Percentiles rank a stretch among this genome's conserved stretches.
phyloP scores from a whole-genome alignment of 2,329 filamentous ascomycete genomes.

The Whalleya microplaca region DNA sequence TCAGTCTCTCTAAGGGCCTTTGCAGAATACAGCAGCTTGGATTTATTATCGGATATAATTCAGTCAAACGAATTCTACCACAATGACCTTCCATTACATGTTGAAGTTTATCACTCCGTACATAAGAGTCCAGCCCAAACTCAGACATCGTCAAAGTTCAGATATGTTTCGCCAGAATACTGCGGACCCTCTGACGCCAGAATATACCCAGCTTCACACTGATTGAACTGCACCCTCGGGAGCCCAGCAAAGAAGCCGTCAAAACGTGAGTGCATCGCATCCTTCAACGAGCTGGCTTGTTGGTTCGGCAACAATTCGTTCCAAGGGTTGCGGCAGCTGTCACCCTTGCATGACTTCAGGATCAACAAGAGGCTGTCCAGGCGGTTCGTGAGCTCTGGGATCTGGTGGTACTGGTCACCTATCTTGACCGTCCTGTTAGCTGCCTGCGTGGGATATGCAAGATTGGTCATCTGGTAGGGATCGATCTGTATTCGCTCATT shows the following conservation, averaged over 20 bases:
- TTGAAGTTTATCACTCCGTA: too few relatives aligned
- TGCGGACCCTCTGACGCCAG: constrained; percentile 54
- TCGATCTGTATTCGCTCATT: constrained; percentile 45
- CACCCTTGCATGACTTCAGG: constrained; percentile 62
- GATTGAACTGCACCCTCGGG: constrained; percentile 53
- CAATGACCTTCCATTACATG: too few relatives aligned
- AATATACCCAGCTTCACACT: constrained; percentile 61
- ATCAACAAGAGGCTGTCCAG: constrained; percentile 63
- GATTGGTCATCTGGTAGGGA: constrained; percentile 54
- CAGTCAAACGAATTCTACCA: too few relatives aligned
- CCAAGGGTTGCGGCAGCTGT: constrained; percentile 61
- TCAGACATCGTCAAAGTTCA: too few relatives aligned
- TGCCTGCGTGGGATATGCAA: constrained; percentile 21
- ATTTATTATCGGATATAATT: too few relatives aligned
- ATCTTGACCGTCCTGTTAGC: too few relatives aligned
- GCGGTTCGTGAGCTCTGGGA: constrained; percentile 45
- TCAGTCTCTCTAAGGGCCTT: too few relatives aligned
- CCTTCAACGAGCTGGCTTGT: constrained; percentile 49
- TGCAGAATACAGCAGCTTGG: too few relatives aligned
- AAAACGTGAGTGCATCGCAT: constrained; percentile 53
- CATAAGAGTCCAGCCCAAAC: too few relatives aligned
- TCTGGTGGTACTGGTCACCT: constrained; percentile 5
- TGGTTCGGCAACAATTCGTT: constrained; percentile 52
- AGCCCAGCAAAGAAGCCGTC: constrained; percentile 56
- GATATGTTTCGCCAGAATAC: not conserved